These are phyloP conservation scores for Alternaria arborescens DNA, from an alignment of 2,329 filamentous ascomycete species.

Conservation along the genomic window DNA sequence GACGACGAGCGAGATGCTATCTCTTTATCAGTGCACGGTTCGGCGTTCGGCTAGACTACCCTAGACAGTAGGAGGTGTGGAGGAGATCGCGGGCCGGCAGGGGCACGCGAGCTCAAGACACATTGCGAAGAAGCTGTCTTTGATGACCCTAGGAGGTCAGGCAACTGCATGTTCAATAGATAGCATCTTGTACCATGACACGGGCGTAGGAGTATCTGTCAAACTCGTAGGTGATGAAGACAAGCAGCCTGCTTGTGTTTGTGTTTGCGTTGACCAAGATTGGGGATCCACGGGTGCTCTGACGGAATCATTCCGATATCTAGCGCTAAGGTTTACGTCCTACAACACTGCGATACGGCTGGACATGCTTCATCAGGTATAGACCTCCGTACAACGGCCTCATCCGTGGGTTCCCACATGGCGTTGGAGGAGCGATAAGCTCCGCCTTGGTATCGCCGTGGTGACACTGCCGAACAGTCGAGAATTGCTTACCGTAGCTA, in stretches of 20 bases:
- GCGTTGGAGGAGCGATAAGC: conserved; percentile 7
- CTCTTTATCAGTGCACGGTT: conserved; percentile 20
- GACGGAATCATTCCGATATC: conserved; percentile 14
- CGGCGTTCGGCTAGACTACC: conserved; percentile 14
- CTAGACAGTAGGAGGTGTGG: conserved; percentile 10
- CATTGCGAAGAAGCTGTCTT: neutral
- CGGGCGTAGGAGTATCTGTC: neutral
- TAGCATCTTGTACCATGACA: neutral
- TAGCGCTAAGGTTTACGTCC: conserved; percentile 11
- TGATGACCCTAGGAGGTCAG: neutral
- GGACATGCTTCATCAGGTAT: conserved; percentile 26
- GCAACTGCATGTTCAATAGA: neutral
- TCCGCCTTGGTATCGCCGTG: neutral
- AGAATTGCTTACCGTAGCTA: neutral
- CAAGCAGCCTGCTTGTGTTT: neutral
- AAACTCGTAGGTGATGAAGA: neutral
- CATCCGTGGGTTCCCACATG: conserved; percentile 5
- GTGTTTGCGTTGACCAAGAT: neutral
- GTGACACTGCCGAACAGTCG: neutral
- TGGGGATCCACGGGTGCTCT: neutral
- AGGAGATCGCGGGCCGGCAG: conserved; percentile 5
- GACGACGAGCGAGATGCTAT: conserved; percentile 12
- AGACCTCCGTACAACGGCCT: conserved; percentile 13
- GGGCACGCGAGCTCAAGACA: neutral
- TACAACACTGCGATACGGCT: conserved; percentile 12